Percentiles rank a stretch among this genome's conserved stretches.
Evolutionary conservation across 805 yeast species (phyloP).

Genomic region (Myxozyma udenii): DNA sequence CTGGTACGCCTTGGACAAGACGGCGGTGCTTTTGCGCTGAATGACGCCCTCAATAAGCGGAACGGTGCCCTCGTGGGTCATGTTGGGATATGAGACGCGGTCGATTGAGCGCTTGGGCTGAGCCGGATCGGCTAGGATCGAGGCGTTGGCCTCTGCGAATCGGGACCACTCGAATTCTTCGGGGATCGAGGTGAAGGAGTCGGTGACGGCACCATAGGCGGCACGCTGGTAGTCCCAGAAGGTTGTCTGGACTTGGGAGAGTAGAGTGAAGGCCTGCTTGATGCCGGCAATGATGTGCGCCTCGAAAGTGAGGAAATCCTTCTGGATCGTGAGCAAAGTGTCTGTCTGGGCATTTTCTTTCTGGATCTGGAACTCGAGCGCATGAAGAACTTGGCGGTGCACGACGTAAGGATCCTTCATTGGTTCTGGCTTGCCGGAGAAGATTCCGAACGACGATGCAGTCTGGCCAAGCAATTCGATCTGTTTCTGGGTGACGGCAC

Average conservation of each 20-base stretch:
- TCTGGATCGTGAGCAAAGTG: slow-evolving; percentile 45
- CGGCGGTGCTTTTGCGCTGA: slow-evolving; percentile 45
- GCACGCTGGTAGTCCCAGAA: slow-evolving; percentile 37
- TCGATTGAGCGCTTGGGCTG: slow-evolving; percentile 42
- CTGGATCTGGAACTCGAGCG: slow-evolving; percentile 44
- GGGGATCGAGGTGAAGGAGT: slow-evolving; percentile 39
- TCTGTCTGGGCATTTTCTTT: slow-evolving; percentile 49
- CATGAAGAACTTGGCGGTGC: slow-evolving; percentile 41
- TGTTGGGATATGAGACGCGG: slow-evolving; percentile 42
- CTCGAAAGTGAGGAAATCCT: slow-evolving; percentile 44
- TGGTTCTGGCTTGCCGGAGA: slow-evolving; percentile 39
- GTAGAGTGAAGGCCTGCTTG: slow-evolving; percentile 40
- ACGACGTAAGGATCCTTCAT: slow-evolving; percentile 49
- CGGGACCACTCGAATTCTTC: slow-evolving; percentile 47
- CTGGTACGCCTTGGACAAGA: slow-evolving; percentile 43
- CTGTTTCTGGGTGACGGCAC: slow-evolving; percentile 40
- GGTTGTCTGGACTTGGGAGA: slow-evolving; percentile 36
- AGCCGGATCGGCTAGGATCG: slow-evolving; percentile 38
- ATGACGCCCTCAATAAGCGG: slow-evolving; percentile 51
- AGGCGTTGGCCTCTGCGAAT: slow-evolving; percentile 40
- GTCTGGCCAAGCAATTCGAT: slow-evolving; percentile 40
- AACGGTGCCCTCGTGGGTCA: slow-evolving; percentile 41
- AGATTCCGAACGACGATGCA: slow-evolving; percentile 38
- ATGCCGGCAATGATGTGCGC: slow-evolving; percentile 45
- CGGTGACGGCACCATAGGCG: slow-evolving; percentile 37